These are phyloP conservation scores for Tuber indicum DNA, from an alignment of 495 filamentous ascomycete genomes.

Conservation along the genomic window DNA sequence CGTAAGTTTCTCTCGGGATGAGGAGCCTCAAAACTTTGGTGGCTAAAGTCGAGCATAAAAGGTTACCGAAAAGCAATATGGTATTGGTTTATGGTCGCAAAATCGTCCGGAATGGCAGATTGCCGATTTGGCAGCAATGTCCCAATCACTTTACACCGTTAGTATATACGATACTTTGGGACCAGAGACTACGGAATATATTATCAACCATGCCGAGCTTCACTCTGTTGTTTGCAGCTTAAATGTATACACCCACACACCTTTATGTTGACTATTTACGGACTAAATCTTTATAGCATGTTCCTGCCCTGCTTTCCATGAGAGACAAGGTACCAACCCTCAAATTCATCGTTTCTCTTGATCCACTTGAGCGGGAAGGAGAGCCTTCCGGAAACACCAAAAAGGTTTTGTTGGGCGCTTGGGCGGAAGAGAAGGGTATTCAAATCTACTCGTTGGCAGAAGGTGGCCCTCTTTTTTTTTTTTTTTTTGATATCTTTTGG, in stretches of 20 bases:
- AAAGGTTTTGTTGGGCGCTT: slow-evolving; percentile 61
- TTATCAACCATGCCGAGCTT: slow-evolving; percentile 81
- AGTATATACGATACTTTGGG: slow-evolving; percentile 96
- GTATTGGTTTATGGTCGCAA: slow-evolving; percentile 88
- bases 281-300: slow-evolving; percentile 50
- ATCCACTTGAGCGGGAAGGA: slow-evolving; percentile 67
- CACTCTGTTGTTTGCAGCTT: slow-evolving; percentile 70
- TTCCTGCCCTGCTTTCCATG: slow-evolving; percentile 78
- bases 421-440: slow-evolving; percentile 66
- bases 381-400: slow-evolving; percentile 76
- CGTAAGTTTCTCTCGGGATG: slow-evolving; percentile 30
- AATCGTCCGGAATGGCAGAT: slow-evolving; percentile 98
- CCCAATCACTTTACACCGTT: slow-evolving; percentile 81
- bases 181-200: slow-evolving; percentile 83
- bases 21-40: background rate
- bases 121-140: slow-evolving; percentile 81
- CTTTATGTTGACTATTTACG: background rate
- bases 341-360: slow-evolving; percentile 83
- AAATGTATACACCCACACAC: slow-evolving; percentile 33
- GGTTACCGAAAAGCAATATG: slow-evolving; percentile 51
- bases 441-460: slow-evolving; percentile 69
- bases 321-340: slow-evolving; percentile 68
- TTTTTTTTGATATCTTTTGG: background rate
- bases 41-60: background rate
- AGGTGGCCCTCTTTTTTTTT: background rate